Base-by-base conservation (phyloP, 306 rosid genomes). In the Begonia fuchsioides region DNA sequence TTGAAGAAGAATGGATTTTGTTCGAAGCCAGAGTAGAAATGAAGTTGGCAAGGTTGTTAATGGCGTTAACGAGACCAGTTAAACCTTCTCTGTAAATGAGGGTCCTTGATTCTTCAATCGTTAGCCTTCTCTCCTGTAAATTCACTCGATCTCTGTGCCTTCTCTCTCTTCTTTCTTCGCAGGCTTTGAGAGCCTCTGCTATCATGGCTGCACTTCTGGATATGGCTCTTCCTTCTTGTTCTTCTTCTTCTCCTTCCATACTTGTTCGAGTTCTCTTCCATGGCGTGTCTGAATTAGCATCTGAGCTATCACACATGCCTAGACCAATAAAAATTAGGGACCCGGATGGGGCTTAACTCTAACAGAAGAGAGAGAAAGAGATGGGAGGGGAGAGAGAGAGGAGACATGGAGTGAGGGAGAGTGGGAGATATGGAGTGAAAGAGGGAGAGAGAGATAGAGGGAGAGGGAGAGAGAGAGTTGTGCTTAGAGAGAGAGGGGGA, bases 301-400 rank as follows among this genome's bases (percentile, higher is more conserved):
- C 73, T 66, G 73, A 62, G 62, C 65, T 67, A 65, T 61, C 76
- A 71, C 67, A 71, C 67, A 55, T 65, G 61, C 56, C 64, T 61
- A 61, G 44, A 56, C 20, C 45, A 55, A 20, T 1, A 38, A 65
- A 51, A 60, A 13, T 35, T n/a, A n/a, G 6, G 43, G 15, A 19
- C 53, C 52, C 38, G 59, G 12, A 47, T 15, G 50, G 1, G 16
- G 16, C n/a, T 16, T 47, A 44, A 16, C 45, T n/a, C 3, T 3
- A 18, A 12, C 35, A 8, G 11, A 6, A 20, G 35, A 17, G 43
- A 35, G 18, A 43, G 50, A 51, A 44, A 47, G 3, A 10, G 14
- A 15, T n/a, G n/a, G n/a, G 32, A 8, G 11, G 6, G 15, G 35
- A 13, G 43, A 35, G 17, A 43, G 50, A 51, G 49, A 35, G 50